phyloP scores from a whole-genome alignment of 192 early-diverging fungal species.

The Linnemannia elongata region DNA sequence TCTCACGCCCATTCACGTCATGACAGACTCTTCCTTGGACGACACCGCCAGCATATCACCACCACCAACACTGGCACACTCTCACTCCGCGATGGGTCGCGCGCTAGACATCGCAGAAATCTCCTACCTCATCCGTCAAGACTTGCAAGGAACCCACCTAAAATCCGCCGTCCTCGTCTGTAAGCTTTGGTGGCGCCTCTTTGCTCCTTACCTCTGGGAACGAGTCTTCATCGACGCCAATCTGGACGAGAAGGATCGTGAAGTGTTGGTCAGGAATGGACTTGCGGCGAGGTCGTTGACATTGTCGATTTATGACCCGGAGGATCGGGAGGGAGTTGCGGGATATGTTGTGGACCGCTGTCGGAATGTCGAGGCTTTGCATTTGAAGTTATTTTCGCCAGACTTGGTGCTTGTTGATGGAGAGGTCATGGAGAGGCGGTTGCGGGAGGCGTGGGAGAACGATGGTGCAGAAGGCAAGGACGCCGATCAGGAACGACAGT shows the following conservation, averaged over 20 bases:
- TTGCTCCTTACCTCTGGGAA: not conserved
- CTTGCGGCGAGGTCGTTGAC: conserved; percentile 27
- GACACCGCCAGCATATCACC: no score
- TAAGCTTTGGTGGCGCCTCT: not conserved
- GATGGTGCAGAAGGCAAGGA: not conserved
- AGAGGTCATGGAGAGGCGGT: not conserved
- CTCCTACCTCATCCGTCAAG: conserved; percentile 18
- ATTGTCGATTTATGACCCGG: conserved; percentile 26
- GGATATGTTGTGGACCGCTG: conserved; percentile 25
- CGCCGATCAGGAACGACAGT: not conserved
- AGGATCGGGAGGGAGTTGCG: conserved; percentile 4
- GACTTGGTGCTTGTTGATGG: not conserved
- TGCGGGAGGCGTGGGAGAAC: not conserved
- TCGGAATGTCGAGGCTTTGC: conserved; percentile 9
- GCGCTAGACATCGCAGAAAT: conserved; percentile 25
- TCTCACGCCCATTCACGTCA: no score
- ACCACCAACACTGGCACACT: not conserved
- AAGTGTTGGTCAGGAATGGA: conserved; percentile 28
- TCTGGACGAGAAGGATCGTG: not conserved
- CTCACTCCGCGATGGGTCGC: conserved; percentile 5
- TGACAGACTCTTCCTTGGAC: no score
- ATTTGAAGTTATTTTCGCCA: conserved; percentile 27
- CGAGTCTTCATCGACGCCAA: not conserved
- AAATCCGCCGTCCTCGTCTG: not conserved
- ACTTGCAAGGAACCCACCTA: not conserved